Base-by-base conservation (phyloP, 768 basidiomycete genomes). In the Suillus spraguei region DNA sequence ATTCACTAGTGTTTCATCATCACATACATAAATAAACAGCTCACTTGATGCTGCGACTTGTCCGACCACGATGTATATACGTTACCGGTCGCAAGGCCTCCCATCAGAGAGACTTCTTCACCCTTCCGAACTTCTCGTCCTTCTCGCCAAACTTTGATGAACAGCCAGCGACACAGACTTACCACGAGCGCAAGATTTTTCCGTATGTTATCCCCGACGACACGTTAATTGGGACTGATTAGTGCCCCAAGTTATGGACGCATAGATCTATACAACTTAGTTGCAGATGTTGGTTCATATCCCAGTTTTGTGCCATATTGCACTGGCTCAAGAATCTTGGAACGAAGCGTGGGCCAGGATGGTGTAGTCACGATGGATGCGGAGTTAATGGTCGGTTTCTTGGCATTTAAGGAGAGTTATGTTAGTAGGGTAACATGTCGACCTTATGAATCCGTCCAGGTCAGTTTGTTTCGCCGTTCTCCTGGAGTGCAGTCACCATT, bases 291-390 rank as follows among this genome's bases (percentile, higher is more conserved):
- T 33, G 86, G 81, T 17, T 91, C 92, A 2, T 99, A 99, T 74
- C 84, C 87, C 11, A 80, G 78, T 63, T 99, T 98, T 73, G 80
- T 99, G 60, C 97, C 97, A 7, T 97, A 92, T 75, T 97, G 96
- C 78, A 86, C 85, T 14, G 79, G 80, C 24, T 91, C 94, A 5
- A 85, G 84, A 28, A 82, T 96, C 62, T 78, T 96, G 44, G 59
- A 67, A 52, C 68, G 63, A 63, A 60, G 62, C 36, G 16, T 63
- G 66, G 46, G 67, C 71, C 65, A 72, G 60, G 76, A 77, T 69
- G 75, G 71, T 60, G 74, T 65, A 69, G 79, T 74, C 63, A 77
- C 81, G 53, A 86, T 97, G 79, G 87, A 94, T 46, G 95, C 91
- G 8, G 94, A 98, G 73, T 79, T 99, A 67, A 87, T 87, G 4